Conservation (phyloP, 2,329 filamentous ascomycete species). For the Pseudocercospora musae region DNA sequence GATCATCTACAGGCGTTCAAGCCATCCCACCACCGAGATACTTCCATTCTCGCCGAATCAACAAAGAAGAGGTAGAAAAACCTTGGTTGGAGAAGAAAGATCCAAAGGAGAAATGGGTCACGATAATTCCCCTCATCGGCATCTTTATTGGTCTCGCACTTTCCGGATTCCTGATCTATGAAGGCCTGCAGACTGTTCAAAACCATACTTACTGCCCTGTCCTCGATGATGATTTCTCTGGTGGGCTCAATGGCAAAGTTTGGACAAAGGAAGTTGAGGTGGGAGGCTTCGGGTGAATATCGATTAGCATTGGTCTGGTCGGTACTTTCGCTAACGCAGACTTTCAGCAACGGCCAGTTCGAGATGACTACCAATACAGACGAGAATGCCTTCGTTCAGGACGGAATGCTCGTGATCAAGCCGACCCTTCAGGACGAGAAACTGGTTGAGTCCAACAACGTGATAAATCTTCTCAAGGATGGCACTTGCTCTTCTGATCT, state of each 20-base stretch:
- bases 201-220: constrained; percentile 71
- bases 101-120: constrained; percentile 81
- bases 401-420: constrained; percentile 69
- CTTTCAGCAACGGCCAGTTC: constrained; percentile 70
- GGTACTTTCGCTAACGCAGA: constrained; percentile 15
- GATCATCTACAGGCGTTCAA: constrained; percentile 41
- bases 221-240: constrained; percentile 63
- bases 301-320: neutral
- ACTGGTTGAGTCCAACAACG: constrained; percentile 62
- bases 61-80: constrained; percentile 70
- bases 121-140: constrained; percentile 71
- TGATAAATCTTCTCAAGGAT: constrained; percentile 64
- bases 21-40: constrained; percentile 44
- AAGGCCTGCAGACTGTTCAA: constrained; percentile 68
- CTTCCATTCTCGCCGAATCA: constrained; percentile 71
- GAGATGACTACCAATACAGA: constrained; percentile 68
- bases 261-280: constrained; percentile 75
- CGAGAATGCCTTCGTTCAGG: constrained; percentile 70
- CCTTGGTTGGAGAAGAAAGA: constrained; percentile 73
- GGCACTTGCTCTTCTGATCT: constrained; percentile 65
- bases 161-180: constrained; percentile 70
- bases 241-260: constrained; percentile 53
- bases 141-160: constrained; percentile 66
- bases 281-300: constrained; percentile 68
- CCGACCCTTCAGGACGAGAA: constrained; percentile 70